These are phyloP conservation scores for Sisymbrium altissimum DNA, from an alignment of 345 rosid genomes.

Conservation along the genomic window DNA sequence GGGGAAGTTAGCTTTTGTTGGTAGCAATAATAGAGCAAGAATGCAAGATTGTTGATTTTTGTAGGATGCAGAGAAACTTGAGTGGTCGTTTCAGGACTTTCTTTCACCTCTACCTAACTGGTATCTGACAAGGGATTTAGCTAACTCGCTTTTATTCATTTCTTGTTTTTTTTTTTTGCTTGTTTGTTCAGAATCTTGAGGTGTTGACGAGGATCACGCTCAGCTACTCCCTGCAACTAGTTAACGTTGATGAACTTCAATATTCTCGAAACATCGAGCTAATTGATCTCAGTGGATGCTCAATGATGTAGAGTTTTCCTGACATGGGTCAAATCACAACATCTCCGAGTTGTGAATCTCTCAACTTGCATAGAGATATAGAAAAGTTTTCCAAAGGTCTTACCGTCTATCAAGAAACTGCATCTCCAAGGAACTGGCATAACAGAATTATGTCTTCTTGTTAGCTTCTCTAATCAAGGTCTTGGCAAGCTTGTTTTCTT, in stretches of 20 bases:
- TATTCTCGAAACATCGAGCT: not conserved
- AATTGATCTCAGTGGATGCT: constrained; percentile 3
- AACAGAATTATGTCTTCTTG: not conserved
- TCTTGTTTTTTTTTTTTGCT: not conserved
- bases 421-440: constrained; percentile 5
- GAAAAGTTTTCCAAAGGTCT: not conserved
- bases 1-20: too few species aligned
- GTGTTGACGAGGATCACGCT: constrained; percentile 1
- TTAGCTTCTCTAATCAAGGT: not conserved
- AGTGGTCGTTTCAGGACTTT: too few species aligned
- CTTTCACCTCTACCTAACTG: too few species aligned
- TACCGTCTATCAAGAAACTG: not conserved
- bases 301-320: not conserved
- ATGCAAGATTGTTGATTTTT: too few species aligned
- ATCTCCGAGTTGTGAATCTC: not conserved
- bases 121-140: too few species aligned
- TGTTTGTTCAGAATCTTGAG: not conserved
- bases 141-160: not conserved
- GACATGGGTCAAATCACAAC: not conserved
- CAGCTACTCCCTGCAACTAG: not conserved
- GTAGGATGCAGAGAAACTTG: too few species aligned
- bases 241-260: not conserved
- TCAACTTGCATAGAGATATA: constrained; percentile 2
- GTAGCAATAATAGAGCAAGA: too few species aligned
- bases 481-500: not conserved